Base-by-base conservation (phyloP, 371 early-diverging fungal genomes). In the Vittaforma corneae region DNA sequence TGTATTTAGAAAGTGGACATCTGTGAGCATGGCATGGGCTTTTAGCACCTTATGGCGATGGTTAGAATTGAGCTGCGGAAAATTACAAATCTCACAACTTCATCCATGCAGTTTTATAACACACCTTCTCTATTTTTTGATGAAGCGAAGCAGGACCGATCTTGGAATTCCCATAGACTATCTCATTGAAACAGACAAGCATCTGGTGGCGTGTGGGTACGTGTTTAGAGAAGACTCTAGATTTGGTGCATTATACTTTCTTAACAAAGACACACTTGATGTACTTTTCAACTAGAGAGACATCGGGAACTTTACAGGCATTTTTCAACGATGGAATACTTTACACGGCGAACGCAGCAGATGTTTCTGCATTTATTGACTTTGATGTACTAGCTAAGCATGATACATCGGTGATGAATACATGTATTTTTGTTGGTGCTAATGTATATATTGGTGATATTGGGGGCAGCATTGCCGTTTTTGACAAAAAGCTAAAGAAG, bases 341-440 rank as follows among this genome's bases (percentile, higher is more conserved):
- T n/a, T 64, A 57, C 48, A 40, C 42, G n/a, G 58, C 65, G n/a
- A 57, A 54, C 2, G 32, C 40, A 28, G 33, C 35, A 9, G 42
- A 55, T 28, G 11, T 70, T 38, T 22, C 29, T 0, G 37, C 40
- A 24, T 30, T 35, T 1, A 22, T 44, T 51, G 14, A 40, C 3
- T 5, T 0, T 1, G 28, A 42, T 6, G 16, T 20, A 18, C 0
- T 58, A n/a, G 11, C 20, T 4, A 38, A 54, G 32, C 26, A 16
- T n/a, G 11, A 33, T 6, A 70, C 70, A 4, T 4, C 9, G 14
- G 14, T 30, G 20, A 28, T 65, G 3, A 70, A 70, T 55, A 70
- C 65, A 26, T 65, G 54, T 55, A 29, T 68, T 1, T 40, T 22
- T 34, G 18, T 54, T 14, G 1, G 28, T 33, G 32, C 18, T 20